These are phyloP conservation scores for Alternaria arbusti DNA, from an alignment of 2,329 filamentous ascomycete genomes.

Conservation along the genomic window DNA sequence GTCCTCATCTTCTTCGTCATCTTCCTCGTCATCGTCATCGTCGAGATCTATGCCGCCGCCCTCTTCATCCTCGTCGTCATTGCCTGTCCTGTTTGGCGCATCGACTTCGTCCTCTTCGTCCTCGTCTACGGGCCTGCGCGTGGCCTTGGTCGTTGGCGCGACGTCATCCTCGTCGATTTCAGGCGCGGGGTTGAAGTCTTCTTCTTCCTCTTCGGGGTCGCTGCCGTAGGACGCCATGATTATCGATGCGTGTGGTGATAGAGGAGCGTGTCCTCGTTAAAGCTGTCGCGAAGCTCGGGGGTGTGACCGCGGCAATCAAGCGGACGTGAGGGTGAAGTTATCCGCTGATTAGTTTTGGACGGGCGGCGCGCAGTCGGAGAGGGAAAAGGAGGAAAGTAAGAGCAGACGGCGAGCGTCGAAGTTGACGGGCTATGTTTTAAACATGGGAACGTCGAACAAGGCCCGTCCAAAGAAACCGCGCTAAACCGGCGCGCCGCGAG, in stretches of 20 bases:
- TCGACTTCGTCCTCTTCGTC: slow-evolving; percentile 48
- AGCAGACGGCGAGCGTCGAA: slow-evolving; percentile 15
- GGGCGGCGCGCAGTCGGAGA: background rate
- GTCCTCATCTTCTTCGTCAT: slow-evolving; percentile 70
- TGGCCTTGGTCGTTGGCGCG: slow-evolving; percentile 22
- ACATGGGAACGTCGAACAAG: slow-evolving; percentile 18
- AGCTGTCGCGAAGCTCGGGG: slow-evolving; percentile 16
- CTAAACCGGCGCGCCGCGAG: slow-evolving; percentile 16
- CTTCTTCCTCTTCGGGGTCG: slow-evolving; percentile 64
- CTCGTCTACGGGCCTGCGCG: slow-evolving; percentile 42
- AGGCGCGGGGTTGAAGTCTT: slow-evolving; percentile 87
- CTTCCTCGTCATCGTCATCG: slow-evolving; percentile 64
- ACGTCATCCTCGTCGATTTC: slow-evolving; percentile 69
- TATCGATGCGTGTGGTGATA: slow-evolving; percentile 4
- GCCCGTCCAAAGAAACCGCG: slow-evolving; percentile 29
- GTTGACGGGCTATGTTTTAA: slow-evolving; percentile 28
- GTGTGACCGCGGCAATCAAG: background rate
- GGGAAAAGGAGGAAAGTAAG: slow-evolving; percentile 1
- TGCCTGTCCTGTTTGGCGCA: slow-evolving; percentile 41
- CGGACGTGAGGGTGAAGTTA: background rate
- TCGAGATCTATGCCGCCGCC: slow-evolving; percentile 60
- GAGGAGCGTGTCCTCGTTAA: slow-evolving; percentile 9
- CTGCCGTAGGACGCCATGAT: slow-evolving; percentile 41
- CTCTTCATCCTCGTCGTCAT: slow-evolving; percentile 57
- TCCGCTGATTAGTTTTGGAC: background rate